Conservation (phyloP, 805 yeast genomes). For the Starmerella vitae region DNA sequence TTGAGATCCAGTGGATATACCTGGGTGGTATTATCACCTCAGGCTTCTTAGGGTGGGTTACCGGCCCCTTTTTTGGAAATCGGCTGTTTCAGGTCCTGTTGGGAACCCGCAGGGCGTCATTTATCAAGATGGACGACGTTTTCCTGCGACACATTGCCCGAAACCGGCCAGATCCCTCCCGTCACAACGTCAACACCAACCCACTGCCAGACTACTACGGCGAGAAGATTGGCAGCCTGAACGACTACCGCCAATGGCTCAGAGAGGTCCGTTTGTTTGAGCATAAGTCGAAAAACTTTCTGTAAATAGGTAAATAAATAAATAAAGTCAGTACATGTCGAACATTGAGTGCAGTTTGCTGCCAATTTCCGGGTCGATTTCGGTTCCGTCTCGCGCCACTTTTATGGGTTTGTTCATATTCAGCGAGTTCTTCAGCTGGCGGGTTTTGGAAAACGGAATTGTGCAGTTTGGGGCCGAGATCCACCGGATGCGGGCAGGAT, state of each 20-base stretch:
- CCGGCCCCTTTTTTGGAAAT: conserved; percentile 74
- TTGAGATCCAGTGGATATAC: conserved; percentile 75
- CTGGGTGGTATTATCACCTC: conserved; percentile 60
- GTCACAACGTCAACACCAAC: conserved; percentile 61
- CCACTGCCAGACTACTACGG: conserved; percentile 99
- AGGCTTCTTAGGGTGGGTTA: conserved; percentile 63
- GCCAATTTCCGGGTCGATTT: conserved; percentile 30
- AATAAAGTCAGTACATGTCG: neutral
- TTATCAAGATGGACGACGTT: conserved; percentile 44
- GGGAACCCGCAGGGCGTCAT: conserved; percentile 22
- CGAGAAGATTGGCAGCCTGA: conserved; percentile 77
- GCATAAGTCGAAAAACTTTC: conserved; percentile 24
- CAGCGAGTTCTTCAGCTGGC: conserved; percentile 27
- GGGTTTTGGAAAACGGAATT: conserved; percentile 26
- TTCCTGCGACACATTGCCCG: conserved; percentile 61
- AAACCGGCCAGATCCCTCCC: conserved; percentile 83
- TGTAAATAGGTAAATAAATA: conserved; percentile 14
- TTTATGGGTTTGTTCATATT: conserved; percentile 31
- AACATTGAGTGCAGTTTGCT: conserved; percentile 24
- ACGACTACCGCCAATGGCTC: conserved; percentile 87
- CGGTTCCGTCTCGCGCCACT: conserved; percentile 34
- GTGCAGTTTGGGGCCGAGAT: conserved; percentile 21
- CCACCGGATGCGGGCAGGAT: conserved; percentile 30
- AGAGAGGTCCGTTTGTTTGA: conserved; percentile 84
- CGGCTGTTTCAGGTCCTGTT: conserved; percentile 39